Evolutionary conservation across 139 green algal species (phyloP).

Genomic region (Coccomyxa sp.): DNA sequence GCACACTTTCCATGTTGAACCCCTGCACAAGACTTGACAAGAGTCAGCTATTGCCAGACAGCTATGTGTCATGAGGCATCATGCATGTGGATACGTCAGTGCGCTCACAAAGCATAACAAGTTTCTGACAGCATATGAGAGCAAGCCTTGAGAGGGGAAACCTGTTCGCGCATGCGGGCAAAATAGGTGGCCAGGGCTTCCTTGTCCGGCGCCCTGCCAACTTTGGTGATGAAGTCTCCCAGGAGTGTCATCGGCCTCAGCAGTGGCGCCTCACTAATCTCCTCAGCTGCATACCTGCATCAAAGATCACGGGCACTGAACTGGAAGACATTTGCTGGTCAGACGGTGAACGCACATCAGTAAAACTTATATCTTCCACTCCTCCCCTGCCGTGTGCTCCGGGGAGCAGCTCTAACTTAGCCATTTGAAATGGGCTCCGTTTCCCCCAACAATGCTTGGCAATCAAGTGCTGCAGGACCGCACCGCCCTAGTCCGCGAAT

Average conservation of each 20-base stretch:
- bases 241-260: conserved; percentile 54
- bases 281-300: conserved; percentile 38
- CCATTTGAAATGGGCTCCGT: no score
- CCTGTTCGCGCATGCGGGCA: conserved; percentile 68
- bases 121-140: not conserved
- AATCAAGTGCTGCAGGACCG: not conserved
- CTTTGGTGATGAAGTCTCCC: conserved; percentile 55
- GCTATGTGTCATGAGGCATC: not conserved
- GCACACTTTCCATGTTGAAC: no score
- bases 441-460: no score
- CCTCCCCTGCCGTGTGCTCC: no score
- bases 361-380: no score
- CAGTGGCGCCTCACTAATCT: conserved; percentile 55
- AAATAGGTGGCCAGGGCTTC: conserved; percentile 58
- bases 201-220: conserved; percentile 25
- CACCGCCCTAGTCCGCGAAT: conserved; percentile 14
- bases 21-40: no score
- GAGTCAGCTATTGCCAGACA: not conserved
- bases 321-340: no score
- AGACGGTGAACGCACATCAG: no score
- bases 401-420: no score
- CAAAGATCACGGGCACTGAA: no score
- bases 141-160: not conserved
- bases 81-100: not conserved
- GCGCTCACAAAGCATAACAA: not conserved